Evolutionary conservation across 495 filamentous ascomycete species (phyloP).

Genomic region (Penicilliopsis zonata): DNA sequence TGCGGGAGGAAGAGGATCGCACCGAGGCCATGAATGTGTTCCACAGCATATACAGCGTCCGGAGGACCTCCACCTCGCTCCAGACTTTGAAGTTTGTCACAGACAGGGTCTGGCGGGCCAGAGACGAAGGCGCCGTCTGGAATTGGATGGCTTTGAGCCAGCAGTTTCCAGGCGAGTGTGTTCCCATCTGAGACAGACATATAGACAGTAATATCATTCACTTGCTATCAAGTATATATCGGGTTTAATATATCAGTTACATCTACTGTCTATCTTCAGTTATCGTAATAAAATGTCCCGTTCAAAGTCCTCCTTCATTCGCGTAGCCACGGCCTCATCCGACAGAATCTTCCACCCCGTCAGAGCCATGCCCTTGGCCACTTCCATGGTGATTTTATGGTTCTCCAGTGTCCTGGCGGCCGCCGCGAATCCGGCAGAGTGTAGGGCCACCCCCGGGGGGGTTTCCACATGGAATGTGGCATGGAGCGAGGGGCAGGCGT

Average conservation of each 20-base stretch:
- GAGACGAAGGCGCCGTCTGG: conserved; percentile 1
- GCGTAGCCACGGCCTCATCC: conserved; percentile 28
- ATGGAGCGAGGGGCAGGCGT: conserved; percentile 49
- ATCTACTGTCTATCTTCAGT: too few relatives aligned
- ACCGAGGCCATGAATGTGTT: background rate
- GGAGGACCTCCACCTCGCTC: background rate
- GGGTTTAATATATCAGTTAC: too few relatives aligned
- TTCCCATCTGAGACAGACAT: background rate
- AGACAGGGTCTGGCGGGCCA: conserved; percentile 1
- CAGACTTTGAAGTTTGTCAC: background rate
- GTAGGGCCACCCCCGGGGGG: conserved; percentile 33
- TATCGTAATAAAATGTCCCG: too few relatives aligned
- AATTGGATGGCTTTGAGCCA: conserved; percentile 2
- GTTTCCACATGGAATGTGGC: conserved; percentile 43
- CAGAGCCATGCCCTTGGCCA: conserved; percentile 43
- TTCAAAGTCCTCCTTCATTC: conserved; percentile 11
- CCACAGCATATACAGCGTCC: conserved; percentile 1
- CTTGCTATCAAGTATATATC: too few relatives aligned
- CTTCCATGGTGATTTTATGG: conserved; percentile 37
- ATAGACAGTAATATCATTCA: too few relatives aligned
- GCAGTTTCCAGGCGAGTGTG: background rate
- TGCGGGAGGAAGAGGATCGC: background rate
- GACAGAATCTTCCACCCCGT: conserved; percentile 42
- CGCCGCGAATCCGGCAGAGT: conserved; percentile 48
- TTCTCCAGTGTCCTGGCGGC: conserved; percentile 42